phyloP scores from a whole-genome alignment of 192 early-diverging fungal genomes.

The Chytriomyces hyalinus region DNA sequence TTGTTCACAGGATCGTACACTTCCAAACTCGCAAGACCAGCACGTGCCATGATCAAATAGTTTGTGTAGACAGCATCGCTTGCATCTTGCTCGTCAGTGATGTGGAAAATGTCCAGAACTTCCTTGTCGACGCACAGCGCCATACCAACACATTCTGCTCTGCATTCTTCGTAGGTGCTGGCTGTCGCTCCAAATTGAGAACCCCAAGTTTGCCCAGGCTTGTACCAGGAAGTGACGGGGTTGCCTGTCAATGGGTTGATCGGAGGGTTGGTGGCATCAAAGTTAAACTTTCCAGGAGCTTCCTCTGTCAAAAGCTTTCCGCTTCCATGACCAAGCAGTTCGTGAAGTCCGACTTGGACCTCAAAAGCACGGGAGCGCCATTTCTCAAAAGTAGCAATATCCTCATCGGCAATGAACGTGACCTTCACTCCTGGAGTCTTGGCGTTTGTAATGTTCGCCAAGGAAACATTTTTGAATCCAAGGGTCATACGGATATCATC shows the following conservation, averaged over 20 bases:
- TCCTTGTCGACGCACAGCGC: slow-evolving; percentile 47
- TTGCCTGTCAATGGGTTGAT: slow-evolving; percentile 53
- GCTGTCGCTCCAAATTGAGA: slow-evolving; percentile 58
- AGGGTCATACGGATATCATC: slow-evolving; percentile 45
- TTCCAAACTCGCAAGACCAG: slow-evolving; percentile 58
- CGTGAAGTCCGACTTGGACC: slow-evolving; percentile 67
- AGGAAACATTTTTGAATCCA: slow-evolving; percentile 68
- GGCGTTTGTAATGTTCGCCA: slow-evolving; percentile 62
- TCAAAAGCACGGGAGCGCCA: slow-evolving; percentile 55
- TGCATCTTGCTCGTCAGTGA: slow-evolving; percentile 45
- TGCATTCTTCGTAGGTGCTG: slow-evolving; percentile 56
- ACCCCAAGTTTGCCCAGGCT: slow-evolving; percentile 63
- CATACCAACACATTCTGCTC: slow-evolving; percentile 64
- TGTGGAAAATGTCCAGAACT: slow-evolving; percentile 60
- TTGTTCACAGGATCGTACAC: slow-evolving; percentile 51
- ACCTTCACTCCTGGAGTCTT: slow-evolving; percentile 55
- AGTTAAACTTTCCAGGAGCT: slow-evolving; percentile 56
- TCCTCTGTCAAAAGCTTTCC: slow-evolving; percentile 64
- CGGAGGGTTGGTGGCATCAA: slow-evolving; percentile 51
- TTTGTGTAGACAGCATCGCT: slow-evolving; percentile 57
- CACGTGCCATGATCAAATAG: slow-evolving; percentile 65
- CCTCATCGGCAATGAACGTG: slow-evolving; percentile 56
- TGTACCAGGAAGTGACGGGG: slow-evolving; percentile 60
- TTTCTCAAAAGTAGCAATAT: slow-evolving; percentile 51
- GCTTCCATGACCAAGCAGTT: slow-evolving; percentile 65